Base-by-base conservation (phyloP, 2,329 filamentous ascomycete species). In the Chrysoporthe deuterocubensis region DNA sequence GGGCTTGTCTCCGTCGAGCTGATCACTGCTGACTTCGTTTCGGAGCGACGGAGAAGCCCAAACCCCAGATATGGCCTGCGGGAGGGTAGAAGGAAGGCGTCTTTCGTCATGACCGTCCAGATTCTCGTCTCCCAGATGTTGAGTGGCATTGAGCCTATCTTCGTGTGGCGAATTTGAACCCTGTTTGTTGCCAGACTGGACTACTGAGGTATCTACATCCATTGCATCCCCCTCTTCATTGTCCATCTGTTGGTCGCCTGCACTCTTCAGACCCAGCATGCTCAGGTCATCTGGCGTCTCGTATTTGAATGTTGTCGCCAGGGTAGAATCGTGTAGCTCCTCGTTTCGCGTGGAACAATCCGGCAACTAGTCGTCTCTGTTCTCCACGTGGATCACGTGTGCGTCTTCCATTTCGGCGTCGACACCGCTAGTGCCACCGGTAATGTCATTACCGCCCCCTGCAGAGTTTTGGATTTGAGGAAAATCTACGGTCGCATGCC, bases 361-460 rank as follows among this genome's bases (percentile, higher is more conserved):
- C 57, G 57, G 37, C 40, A 40, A 3, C 57, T 60, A 60, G 57
- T 60, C 57, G 54, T 65, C 63, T 37, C 63, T 32, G n/a, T 65
- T n/a, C 54, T 65, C 63, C 11, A 65, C 63, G 44, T 65, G 63
- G 32, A 65, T 59, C 21, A 59, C 63, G 18, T 52, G 37, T 16
- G 50, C 34, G 34, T 44, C 62, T 32, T 44, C 62, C 48, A 48
- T 48, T 40, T 63, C 34, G 7, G 61, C 21, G 32, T 57, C 52
- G 5, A 40, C 40, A 46, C 44, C 40, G 5, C 13, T 21, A 4
- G 21, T 37, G 4, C 42, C 44, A 7, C 52, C 46, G 44, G 42
- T 37, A 62, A 9, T 32, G 18, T 26, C 4, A 43, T 44, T 2
- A 32, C 4, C 16, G n/a, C 14, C 11, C 16, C 21, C 50, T 32